Evolutionary conservation across 2,329 filamentous ascomycete species (phyloP), one percentile per base, ranked within the genome.

Genomic region (Hymenoscyphus repandus): DNA sequence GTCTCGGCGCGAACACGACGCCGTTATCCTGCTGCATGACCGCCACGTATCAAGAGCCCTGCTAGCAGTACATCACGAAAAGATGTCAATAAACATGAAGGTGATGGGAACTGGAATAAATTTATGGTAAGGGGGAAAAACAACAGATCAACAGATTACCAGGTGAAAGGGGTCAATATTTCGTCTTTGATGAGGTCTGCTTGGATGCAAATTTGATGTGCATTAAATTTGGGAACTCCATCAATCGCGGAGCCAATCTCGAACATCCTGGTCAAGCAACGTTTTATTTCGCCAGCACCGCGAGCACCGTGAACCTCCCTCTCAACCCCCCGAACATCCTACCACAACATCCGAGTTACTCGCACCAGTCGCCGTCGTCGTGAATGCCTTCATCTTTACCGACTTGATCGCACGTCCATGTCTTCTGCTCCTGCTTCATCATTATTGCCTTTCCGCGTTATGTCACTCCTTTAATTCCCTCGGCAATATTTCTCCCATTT

Each of bases 391-490:
- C 34, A 33, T 47, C 49, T 55, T 55, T 55, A 56, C 51, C 51
- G 47, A 49, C 58, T 53, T 58, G 60, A 59, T 57, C 56, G 50
- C 48, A 61, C 62, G 56, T 56, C 55, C 57, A 55, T 51, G 50
- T 22, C 51, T 58, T 36, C 43, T 49, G 47, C 40, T 27, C 42
- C 36, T 13, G n/a, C 53, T 58, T 33, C 45, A 49, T 51, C 36
- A n/a, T 49, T 36, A 10, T 37, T 46, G 17, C 13, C 38, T 49
- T 37, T 49, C 52, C 57, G 51, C 56, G 53, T 52, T 56, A 62
- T 62, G 60, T 60, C 61, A 61, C 58, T 64, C 61, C 54, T 63
- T 63, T 64, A 62, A 59, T 59, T 57, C 45, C 27, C 43, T 45
- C 31, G 45, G 34, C 48, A 45, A 47, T 43, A 40, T 51, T 52